Conservation (phyloP, 2,329 filamentous ascomycete species). For the Davidsoniella eucalypti region DNA sequence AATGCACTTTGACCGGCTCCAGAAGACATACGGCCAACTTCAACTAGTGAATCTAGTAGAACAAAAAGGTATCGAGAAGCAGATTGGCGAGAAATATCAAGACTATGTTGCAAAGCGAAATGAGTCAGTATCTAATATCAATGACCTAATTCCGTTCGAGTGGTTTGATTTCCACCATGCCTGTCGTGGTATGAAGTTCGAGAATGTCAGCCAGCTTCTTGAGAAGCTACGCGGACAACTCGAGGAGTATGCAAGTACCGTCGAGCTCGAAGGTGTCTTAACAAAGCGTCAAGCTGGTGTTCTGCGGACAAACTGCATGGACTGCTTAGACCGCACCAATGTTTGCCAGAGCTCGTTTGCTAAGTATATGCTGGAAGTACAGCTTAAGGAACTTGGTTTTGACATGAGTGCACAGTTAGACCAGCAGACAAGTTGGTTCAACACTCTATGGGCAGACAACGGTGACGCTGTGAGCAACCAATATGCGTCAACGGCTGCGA, state of each 20-base stretch:
- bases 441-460: conserved; percentile 93
- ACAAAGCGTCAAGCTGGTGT: conserved; percentile 48
- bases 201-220: conserved; percentile 74
- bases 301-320: conserved; percentile 95
- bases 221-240: conserved; percentile 52
- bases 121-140: conserved; percentile 20
- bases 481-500: conserved; percentile 85
- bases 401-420: conserved; percentile 60
- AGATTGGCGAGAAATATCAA: conserved; percentile 65
- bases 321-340: conserved; percentile 90
- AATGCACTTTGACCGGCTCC: conserved; percentile 59
- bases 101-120: conserved; percentile 51
- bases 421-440: conserved; percentile 81
- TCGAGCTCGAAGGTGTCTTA: conserved; percentile 31
- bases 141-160: conserved; percentile 42
- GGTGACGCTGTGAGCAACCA: conserved; percentile 91
- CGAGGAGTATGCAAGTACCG: conserved; percentile 54
- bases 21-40: conserved; percentile 53
- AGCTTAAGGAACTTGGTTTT: conserved; percentile 61
- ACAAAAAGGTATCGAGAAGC: conserved; percentile 66
- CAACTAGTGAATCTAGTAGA: conserved; percentile 78
- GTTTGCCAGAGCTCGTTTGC: conserved; percentile 88
- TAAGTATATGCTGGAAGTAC: conserved; percentile 62
- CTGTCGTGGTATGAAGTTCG: conserved; percentile 93
- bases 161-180: conserved; percentile 97